phyloP scores from a whole-genome alignment of 1,284 basidiomycete species.

The Ceratobasidium sp. region DNA sequence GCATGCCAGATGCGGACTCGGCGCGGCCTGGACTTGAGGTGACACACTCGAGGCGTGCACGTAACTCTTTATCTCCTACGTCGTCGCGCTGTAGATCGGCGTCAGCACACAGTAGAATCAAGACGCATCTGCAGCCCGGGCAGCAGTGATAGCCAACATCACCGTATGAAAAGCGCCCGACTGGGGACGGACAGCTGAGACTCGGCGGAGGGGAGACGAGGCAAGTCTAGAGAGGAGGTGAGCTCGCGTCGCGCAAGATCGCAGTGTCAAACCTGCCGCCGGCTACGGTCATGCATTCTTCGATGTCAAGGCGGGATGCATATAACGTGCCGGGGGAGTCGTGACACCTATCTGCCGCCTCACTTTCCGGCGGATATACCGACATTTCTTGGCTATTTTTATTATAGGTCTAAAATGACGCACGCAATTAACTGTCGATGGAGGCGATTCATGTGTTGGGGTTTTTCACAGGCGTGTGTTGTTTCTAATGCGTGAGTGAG shows the following conservation, averaged over 20 bases:
- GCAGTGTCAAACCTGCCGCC: not conserved
- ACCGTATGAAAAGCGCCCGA: not conserved
- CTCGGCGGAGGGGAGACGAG: slow-evolving; percentile 8
- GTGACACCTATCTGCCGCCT: not conserved
- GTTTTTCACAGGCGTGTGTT: slow-evolving; percentile 31
- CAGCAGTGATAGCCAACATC: not conserved
- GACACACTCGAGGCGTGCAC: not conserved
- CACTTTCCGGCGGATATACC: not conserved
- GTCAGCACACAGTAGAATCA: too few relatives aligned
- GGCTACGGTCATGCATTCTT: not conserved
- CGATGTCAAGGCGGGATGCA: not conserved
- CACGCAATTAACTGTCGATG: not conserved
- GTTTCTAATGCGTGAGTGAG: slow-evolving; percentile 26
- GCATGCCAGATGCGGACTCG: slow-evolving; percentile 11
- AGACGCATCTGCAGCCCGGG: not conserved
- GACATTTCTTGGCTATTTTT: not conserved
- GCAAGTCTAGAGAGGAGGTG: slow-evolving; percentile 14
- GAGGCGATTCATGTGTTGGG: slow-evolving; percentile 12
- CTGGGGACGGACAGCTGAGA: not conserved
- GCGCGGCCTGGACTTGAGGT: slow-evolving; percentile 21
- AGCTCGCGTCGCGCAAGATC: slow-evolving; percentile 22
- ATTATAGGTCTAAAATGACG: not conserved
- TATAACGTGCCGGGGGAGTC: not conserved
- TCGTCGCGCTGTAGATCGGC: too few relatives aligned
- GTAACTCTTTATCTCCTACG: not conserved